Evolutionary conservation across 2,329 filamentous ascomycete species (phyloP).

Genomic region (Colletotrichum sojae): DNA sequence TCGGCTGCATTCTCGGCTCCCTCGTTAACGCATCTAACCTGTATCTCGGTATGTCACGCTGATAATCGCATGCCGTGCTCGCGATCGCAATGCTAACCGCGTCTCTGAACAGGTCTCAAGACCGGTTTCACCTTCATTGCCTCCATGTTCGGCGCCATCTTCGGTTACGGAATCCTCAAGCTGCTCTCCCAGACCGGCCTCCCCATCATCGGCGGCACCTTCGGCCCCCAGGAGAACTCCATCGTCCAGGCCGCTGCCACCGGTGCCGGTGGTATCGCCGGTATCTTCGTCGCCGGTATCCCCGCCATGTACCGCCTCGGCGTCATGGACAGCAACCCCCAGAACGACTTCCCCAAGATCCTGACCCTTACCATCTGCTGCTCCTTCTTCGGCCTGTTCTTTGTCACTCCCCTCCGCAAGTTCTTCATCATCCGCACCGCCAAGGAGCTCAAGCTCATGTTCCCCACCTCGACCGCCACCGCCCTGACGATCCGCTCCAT

Average conservation of each 20-base stretch:
- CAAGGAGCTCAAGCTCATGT: conserved; percentile 71
- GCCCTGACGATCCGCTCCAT: conserved; percentile 75
- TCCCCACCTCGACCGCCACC: conserved; percentile 72
- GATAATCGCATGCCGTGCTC: too few species aligned
- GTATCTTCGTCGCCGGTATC: conserved; percentile 71
- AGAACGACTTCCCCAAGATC: conserved; percentile 69
- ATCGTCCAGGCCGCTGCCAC: conserved; percentile 73
- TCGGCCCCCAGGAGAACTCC: conserved; percentile 74
- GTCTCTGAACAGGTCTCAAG: conserved; percentile 57
- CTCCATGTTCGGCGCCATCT: conserved; percentile 67
- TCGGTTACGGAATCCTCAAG: conserved; percentile 72
- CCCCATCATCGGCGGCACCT: conserved; percentile 66
- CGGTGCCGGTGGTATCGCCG: conserved; percentile 70
- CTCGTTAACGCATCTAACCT: conserved; percentile 75
- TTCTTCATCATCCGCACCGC: conserved; percentile 79
- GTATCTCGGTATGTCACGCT: conserved; percentile 57
- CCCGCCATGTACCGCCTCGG: conserved; percentile 72
- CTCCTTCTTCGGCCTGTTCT: conserved; percentile 76
- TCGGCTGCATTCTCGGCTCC: conserved; percentile 69
- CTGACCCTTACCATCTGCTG: conserved; percentile 73
- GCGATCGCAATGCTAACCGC: not conserved
- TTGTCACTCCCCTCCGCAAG: conserved; percentile 74
- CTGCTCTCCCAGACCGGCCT: conserved; percentile 64
- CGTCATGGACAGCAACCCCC: conserved; percentile 63
- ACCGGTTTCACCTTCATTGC: conserved; percentile 66